phyloP scores from a whole-genome alignment of 345 rosid genomes.

The Pistacia atlantica region DNA sequence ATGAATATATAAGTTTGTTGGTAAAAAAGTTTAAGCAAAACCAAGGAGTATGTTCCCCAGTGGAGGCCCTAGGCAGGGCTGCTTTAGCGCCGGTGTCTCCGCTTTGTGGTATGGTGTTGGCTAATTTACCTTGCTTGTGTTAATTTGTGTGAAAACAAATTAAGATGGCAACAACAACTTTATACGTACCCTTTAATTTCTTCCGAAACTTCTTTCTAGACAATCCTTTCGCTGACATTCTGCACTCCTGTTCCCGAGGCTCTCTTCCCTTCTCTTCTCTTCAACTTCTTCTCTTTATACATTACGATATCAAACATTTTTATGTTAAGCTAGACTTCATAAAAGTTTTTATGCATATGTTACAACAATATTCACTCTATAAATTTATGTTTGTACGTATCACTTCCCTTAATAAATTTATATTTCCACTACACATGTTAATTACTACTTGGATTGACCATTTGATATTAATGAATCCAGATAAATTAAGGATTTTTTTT shows the following conservation, averaged over 20 bases:
- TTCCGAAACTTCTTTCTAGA: slow-evolving; percentile 31
- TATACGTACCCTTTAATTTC: slow-evolving; percentile 20
- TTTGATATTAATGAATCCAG: background rate
- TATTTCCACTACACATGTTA: too few relatives aligned
- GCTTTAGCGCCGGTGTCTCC: slow-evolving; percentile 73
- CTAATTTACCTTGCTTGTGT: slow-evolving; percentile 14
- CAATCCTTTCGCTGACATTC: slow-evolving; percentile 59
- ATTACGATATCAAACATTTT: too few relatives aligned
- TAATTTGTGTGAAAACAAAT: background rate
- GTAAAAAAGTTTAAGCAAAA: slow-evolving; percentile 32
- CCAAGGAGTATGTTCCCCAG: slow-evolving; percentile 60
- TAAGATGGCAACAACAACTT: background rate
- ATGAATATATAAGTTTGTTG: background rate
- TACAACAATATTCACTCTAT: too few relatives aligned
- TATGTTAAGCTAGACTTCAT: too few relatives aligned
- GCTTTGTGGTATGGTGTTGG: slow-evolving; percentile 36
- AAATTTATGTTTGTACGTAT: too few relatives aligned
- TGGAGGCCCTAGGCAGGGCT: slow-evolving; percentile 56
- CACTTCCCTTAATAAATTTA: too few relatives aligned
- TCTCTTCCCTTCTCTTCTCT: slow-evolving; percentile 19
- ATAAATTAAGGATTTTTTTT: background rate
- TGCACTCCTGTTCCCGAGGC: slow-evolving; percentile 52
- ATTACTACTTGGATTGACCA: too few relatives aligned
- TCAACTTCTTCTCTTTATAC: background rate
- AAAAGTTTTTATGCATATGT: too few relatives aligned